Base-by-base conservation (phyloP, 805 yeast species). In the Yamadazyma philogaea region DNA sequence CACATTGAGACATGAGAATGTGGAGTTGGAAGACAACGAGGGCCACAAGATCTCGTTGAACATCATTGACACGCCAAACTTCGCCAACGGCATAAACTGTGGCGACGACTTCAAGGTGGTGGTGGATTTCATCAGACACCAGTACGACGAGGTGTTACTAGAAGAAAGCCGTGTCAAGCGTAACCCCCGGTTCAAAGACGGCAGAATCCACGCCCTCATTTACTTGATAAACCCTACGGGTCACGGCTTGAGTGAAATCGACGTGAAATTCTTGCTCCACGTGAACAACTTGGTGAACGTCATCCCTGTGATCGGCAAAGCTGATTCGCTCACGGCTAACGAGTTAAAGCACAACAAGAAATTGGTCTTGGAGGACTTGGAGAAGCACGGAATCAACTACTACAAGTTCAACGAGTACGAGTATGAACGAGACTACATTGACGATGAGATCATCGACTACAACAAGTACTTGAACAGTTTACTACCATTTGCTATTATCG, bases 11-110 rank as follows among this genome's bases (percentile, higher is more conserved):
- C 88, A 83, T 53, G 90, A 86, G 43, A 78, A 77, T 35, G 93
- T 86, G n/a, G 95, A 86, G 57, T 67, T 86, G 52, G 93, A 86
- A 57, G 95, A 86, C 57, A 83, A 82, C 49, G 93, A 86, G 60
- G 93, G 95, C 43, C 87, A 83, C 51, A 85, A 84, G 68, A 86
- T 86, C 53, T 79, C 82, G 40, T 61, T 86, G 51, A 82, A 84
- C 50, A 73, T 86, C 42, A 82, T 87, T 47, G 95, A 86, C 60
- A 85, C 93, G 1, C 91, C 95, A 7, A 88, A 89, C 39, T 85
- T 86, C 63, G 95, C 90, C 37, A 84, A 82, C 57, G 78, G 81
- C 17, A 63, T 86, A 49, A 82, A 85, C 57, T 82, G 87, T 60
- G 77, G 79, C 17, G 70, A 77, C 24, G 80, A 82, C 45, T 84